Evolutionary conservation across 805 yeast species (phyloP), one percentile per base, ranked within the genome.

Genomic region (Suhomyces xylopsoci): DNA sequence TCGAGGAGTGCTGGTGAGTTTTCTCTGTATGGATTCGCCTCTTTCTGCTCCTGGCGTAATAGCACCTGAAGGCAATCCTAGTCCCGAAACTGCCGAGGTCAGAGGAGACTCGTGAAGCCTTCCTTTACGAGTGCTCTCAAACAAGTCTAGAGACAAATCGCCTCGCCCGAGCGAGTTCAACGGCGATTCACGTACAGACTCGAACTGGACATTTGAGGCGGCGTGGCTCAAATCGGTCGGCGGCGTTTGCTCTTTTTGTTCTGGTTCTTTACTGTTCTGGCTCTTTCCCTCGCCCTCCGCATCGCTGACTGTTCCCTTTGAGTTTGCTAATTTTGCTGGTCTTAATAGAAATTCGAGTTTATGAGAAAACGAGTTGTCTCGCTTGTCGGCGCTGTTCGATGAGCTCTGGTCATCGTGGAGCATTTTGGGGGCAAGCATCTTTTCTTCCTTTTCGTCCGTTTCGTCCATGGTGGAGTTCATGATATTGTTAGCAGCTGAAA

Each of bases 131-230:
- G 45, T 51, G 14, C 42, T 20, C 22, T 56, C 68, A 42, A 67
- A 66, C 15, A 58, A 56, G 47, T 67, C 74, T 10, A 79, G 60
- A 0, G 74, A 59, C 42, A 82, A 66, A 24, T 73, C 69, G 2
- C 85, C 85, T 43, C 71, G 65, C 1, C 85, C 85, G 47, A 82
- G 52, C 0, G 83, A 73, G 51, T 70, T 74, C 22, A 81, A 54
- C 0, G 81, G 77, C 3, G 81, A 69, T 41, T 75, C 75, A 46
- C 80, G 68, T 3, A 81, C 65, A 0, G 83, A 76, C 51, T 69
- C 77, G 58, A 82, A 82, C 28, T 71, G 77, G 19, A 81, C 77
- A 25, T 68, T 67, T 7, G 70, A 57, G 5, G 69, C 51, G 47
- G 56, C 50, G 7, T 56, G 53, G 17, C 36, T n/a, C 12, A 32